A percentile compares a stretch with the other conserved stretches of the same genome.
Conservation (phyloP, 192 early-diverging fungal species). For the Podila horticola region DNA sequence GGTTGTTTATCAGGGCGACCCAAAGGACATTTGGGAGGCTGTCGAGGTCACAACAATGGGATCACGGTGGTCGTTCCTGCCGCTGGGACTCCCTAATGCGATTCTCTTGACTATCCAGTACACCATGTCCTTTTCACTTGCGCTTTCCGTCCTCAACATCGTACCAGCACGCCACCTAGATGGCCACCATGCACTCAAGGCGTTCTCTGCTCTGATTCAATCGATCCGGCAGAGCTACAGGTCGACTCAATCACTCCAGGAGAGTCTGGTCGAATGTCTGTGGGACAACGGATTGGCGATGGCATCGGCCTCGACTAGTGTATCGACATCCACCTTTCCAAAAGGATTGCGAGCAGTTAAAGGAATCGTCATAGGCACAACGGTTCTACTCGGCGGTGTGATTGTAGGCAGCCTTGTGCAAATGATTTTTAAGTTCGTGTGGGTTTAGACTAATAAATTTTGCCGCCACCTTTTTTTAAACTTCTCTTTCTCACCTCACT, state of each 20-base stretch:
- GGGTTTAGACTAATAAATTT: slow-evolving; percentile 8
- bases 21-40: slow-evolving; percentile 78
- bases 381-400: slow-evolving; percentile 32
- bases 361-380: slow-evolving; percentile 36
- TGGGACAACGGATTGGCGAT: slow-evolving; percentile 20
- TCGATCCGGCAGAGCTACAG: slow-evolving; percentile 30
- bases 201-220: slow-evolving; percentile 45
- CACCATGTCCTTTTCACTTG: slow-evolving; percentile 73
- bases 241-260: slow-evolving; percentile 22
- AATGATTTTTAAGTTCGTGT: slow-evolving; percentile 15
- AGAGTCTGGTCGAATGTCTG: slow-evolving; percentile 24
- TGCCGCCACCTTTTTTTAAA: background rate
- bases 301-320: background rate
- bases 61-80: slow-evolving; percentile 64
- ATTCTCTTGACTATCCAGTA: slow-evolving; percentile 59
- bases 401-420: slow-evolving; percentile 39
- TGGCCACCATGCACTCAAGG: slow-evolving; percentile 72
- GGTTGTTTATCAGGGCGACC: slow-evolving; percentile 72
- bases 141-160: slow-evolving; percentile 77
- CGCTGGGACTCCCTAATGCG: slow-evolving; percentile 62
- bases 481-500: background rate
- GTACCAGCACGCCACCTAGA: slow-evolving; percentile 76
- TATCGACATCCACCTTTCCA: slow-evolving; percentile 19
- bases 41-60: slow-evolving; percentile 71
- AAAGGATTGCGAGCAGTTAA: slow-evolving; percentile 32